Evolutionary conservation across 176 grass and related monocot species (phyloP).

Genomic region (Phragmites australis): DNA sequence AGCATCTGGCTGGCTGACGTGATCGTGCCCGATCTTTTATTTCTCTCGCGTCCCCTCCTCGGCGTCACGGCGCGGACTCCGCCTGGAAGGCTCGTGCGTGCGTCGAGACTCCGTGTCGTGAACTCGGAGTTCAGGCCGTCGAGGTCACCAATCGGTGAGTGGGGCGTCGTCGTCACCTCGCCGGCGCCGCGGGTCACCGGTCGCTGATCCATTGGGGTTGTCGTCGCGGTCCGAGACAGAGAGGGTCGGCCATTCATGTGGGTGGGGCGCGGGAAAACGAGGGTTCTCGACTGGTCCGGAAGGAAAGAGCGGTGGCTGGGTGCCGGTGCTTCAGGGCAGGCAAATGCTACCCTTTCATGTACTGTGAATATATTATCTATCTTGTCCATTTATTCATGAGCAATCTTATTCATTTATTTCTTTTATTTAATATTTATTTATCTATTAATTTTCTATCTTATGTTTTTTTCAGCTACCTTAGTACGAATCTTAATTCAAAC

Average conservation of each 20-base stretch:
- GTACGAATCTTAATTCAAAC: no score
- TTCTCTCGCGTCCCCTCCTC: background rate
- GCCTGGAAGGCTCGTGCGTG: constrained; percentile 1
- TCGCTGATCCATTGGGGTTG: no score
- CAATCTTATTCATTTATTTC: no score
- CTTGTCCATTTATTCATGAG: no score
- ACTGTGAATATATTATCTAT: no score
- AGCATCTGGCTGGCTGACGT: background rate
- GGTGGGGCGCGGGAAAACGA: background rate
- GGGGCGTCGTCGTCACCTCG: background rate
- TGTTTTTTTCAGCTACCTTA: no score
- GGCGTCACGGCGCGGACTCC: background rate
- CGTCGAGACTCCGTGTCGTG: background rate
- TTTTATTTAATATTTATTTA: no score
- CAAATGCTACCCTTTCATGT: no score
- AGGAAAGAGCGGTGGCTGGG: background rate
- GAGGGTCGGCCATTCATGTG: background rate
- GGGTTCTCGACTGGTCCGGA: background rate
- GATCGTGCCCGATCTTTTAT: constrained; percentile 9
- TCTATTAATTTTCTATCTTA: no score
- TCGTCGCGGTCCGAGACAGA: background rate
- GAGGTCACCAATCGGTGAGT: background rate
- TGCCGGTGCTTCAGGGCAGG: background rate
- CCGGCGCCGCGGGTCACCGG: background rate
- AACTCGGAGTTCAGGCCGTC: background rate